Conservation (phyloP, 805 yeast genomes). For the Yarrowia porcina region DNA sequence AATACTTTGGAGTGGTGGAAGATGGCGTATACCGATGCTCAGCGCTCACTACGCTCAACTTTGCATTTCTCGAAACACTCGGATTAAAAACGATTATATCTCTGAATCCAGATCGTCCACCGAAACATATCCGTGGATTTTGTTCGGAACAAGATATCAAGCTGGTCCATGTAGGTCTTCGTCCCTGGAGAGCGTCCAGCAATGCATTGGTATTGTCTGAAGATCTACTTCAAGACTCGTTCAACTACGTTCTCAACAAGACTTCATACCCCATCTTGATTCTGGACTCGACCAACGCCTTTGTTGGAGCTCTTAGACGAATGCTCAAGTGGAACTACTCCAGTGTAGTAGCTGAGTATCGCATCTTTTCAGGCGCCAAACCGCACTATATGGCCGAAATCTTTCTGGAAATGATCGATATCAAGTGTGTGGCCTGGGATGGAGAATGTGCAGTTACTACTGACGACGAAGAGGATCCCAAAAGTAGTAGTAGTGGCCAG, state of each 20-base stretch:
- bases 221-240: constrained; percentile 58
- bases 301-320: constrained; percentile 76
- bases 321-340: constrained; percentile 87
- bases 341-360: constrained; percentile 78
- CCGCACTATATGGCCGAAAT: constrained; percentile 78
- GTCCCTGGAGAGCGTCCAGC: constrained; percentile 42
- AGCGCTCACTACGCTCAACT: constrained; percentile 68
- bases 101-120: constrained; percentile 82
- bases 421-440: constrained; percentile 47
- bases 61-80: constrained; percentile 74
- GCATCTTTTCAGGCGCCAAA: constrained; percentile 69
- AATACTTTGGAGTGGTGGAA: constrained; percentile 87
- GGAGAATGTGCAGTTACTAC: constrained; percentile 33
- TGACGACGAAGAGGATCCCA: constrained; percentile 48
- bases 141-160: constrained; percentile 45
- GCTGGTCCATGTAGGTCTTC: constrained; percentile 39
- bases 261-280: constrained; percentile 65
- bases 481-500: constrained; percentile 28
- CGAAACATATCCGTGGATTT: constrained; percentile 64
- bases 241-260: constrained; percentile 60
- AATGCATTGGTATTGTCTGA: constrained; percentile 78
- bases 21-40: constrained; percentile 82
- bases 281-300: constrained; percentile 74
- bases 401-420: constrained; percentile 68
- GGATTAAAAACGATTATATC: constrained; percentile 64